Evolutionary conservation across 2,329 filamentous ascomycete genomes (phyloP).

Genomic region (Ophiocordyceps camponoti-leonardi): DNA sequence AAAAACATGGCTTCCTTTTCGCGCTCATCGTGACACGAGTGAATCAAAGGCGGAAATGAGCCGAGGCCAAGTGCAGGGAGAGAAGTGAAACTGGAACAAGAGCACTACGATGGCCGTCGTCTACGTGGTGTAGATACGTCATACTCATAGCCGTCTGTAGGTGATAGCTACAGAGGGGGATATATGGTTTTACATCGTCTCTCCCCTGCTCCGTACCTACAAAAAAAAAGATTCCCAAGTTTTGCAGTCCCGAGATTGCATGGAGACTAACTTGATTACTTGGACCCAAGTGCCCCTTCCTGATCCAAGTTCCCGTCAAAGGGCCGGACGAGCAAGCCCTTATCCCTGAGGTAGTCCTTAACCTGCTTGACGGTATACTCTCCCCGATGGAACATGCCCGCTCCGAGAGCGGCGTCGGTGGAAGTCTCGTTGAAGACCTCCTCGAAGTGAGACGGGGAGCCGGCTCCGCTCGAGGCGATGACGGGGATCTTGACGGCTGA

Average conservation of each 20-base stretch:
- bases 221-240: neutral
- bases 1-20: neutral
- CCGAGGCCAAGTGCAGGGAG: no score
- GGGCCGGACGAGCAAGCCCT: constrained; percentile 61
- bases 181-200: constrained; percentile 5
- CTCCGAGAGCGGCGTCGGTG: constrained; percentile 84
- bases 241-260: no score
- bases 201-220: constrained; percentile 2
- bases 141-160: no score
- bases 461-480: constrained; percentile 86
- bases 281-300: no score
- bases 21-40: no score
- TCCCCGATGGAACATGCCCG: constrained; percentile 92
- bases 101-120: no score
- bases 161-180: no score
- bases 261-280: no score
- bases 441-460: constrained; percentile 70
- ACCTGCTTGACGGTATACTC: constrained; percentile 93
- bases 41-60: no score
- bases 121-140: no score
- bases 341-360: constrained; percentile 59
- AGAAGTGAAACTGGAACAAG: no score
- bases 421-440: constrained; percentile 77
- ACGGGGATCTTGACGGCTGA: constrained; percentile 76
- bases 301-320: constrained; percentile 48